Evolutionary conservation across 257 asterid genomes (phyloP).

Genomic region (Eucommia ulmoides): DNA sequence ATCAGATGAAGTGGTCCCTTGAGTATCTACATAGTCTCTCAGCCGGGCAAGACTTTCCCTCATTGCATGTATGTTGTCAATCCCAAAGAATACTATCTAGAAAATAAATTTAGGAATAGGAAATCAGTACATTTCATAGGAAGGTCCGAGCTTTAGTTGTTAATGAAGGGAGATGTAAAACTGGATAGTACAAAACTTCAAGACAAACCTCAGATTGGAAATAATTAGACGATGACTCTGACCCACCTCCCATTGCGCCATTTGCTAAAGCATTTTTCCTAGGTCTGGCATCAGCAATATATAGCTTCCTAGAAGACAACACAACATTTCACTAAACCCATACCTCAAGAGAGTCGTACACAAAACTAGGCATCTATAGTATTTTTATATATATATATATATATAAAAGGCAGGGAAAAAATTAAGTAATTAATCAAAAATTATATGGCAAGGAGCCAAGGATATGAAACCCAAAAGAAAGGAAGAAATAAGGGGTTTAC

Average conservation of each 20-base stretch:
- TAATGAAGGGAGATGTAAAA: slow-evolving; percentile 5
- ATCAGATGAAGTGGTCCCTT: slow-evolving; percentile 87
- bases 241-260: slow-evolving; percentile 99
- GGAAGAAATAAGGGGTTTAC: too few relatives aligned
- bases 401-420: too few relatives aligned
- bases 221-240: slow-evolving; percentile 96
- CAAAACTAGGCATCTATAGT: too few relatives aligned
- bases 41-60: slow-evolving; percentile 85
- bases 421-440: too few relatives aligned
- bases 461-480: too few relatives aligned
- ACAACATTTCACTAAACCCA: too few relatives aligned
- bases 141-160: slow-evolving; percentile 4
- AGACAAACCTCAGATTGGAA: slow-evolving; percentile 81
- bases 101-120: slow-evolving; percentile 9
- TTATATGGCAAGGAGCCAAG: too few relatives aligned
- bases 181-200: slow-evolving; percentile 11
- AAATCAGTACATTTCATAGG: slow-evolving; percentile 6
- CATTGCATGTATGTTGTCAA: slow-evolving; percentile 97
- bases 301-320: slow-evolving; percentile 81
- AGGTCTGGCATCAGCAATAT: slow-evolving; percentile 99
- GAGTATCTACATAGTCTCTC: slow-evolving; percentile 92
- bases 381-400: too few relatives aligned
- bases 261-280: slow-evolving; percentile 96
- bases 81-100: slow-evolving; percentile 95
- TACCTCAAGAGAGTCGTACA: too few relatives aligned